Evolutionary conservation across 2,329 filamentous ascomycete genomes (phyloP).

Genomic region (Myriosclerotinia scirpicola): DNA sequence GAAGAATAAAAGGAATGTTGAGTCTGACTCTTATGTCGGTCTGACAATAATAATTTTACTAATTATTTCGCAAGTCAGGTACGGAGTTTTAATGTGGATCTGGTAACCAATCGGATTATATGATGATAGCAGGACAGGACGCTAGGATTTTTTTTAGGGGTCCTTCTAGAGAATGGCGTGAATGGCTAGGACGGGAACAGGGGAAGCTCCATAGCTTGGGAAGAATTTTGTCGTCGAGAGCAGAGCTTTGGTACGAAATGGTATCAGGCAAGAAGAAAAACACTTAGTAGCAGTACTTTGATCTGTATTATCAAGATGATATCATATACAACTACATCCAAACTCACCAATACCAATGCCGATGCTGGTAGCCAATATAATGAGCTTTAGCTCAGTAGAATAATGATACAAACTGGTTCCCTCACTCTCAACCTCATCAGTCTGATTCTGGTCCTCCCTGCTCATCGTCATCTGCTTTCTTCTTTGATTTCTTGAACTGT

Average conservation of each 20-base stretch:
- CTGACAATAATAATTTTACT: slow-evolving; percentile 6
- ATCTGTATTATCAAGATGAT: not conserved
- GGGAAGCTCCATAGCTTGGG: slow-evolving; percentile 16
- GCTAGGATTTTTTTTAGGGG: not conserved
- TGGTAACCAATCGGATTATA: slow-evolving; percentile 10
- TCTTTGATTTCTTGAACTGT: slow-evolving; percentile 68
- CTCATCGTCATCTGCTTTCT: slow-evolving; percentile 45
- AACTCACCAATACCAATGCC: not conserved
- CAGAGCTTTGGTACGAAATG: not conserved
- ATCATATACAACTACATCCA: slow-evolving; percentile 9
- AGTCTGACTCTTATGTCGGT: not conserved
- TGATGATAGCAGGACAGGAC: not conserved
- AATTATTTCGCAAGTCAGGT: slow-evolving; percentile 1
- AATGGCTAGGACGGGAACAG: slow-evolving; percentile 1
- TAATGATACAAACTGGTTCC: slow-evolving; percentile 11
- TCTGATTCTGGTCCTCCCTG: slow-evolving; percentile 11
- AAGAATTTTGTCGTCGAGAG: not conserved
- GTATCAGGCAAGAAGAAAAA: not conserved
- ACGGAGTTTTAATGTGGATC: slow-evolving; percentile 6
- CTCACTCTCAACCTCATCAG: slow-evolving; percentile 2
- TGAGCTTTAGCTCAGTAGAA: not conserved
- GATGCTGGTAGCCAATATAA: slow-evolving; percentile 1
- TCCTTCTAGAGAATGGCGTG: not conserved
- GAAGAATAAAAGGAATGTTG: not conserved
- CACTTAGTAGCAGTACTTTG: not conserved